Conservation (phyloP, 2,329 filamentous ascomycete species). For the Fusarium gaditjirri region DNA sequence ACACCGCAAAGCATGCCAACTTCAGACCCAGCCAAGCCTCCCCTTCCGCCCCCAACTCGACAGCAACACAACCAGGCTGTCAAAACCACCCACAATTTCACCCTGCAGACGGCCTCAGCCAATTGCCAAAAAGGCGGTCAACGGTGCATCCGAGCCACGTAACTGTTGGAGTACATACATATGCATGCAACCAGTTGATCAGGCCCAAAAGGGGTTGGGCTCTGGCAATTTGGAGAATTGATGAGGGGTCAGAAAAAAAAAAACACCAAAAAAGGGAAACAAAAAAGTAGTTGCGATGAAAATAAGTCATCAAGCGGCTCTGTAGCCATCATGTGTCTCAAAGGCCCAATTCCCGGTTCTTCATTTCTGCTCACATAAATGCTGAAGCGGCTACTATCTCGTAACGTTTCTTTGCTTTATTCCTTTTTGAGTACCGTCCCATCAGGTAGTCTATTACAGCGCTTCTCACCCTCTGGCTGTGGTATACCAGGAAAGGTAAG, state of each 20-base stretch:
- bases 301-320: neutral
- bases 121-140: constrained; percentile 8
- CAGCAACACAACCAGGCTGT: neutral
- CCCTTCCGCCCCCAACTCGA: neutral
- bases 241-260: neutral
- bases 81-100: neutral
- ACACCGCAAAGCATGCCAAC: neutral
- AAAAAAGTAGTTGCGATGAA: constrained; percentile 5
- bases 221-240: neutral
- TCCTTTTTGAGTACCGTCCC: neutral
- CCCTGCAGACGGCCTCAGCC: neutral
- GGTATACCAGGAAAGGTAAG: neutral
- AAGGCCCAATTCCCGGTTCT: neutral
- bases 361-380: neutral
- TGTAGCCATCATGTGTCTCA: neutral
- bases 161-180: neutral
- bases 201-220: constrained; percentile 2
- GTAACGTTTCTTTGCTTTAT: neutral
- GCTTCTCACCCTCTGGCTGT: neutral
- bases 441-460: neutral
- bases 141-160: neutral
- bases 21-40: neutral
- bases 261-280: neutral
- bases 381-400: neutral
- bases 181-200: constrained; percentile 10